These are phyloP conservation scores for Penicillium polonicum DNA, from an alignment of 2,329 filamentous ascomycete genomes.

Conservation along the genomic window DNA sequence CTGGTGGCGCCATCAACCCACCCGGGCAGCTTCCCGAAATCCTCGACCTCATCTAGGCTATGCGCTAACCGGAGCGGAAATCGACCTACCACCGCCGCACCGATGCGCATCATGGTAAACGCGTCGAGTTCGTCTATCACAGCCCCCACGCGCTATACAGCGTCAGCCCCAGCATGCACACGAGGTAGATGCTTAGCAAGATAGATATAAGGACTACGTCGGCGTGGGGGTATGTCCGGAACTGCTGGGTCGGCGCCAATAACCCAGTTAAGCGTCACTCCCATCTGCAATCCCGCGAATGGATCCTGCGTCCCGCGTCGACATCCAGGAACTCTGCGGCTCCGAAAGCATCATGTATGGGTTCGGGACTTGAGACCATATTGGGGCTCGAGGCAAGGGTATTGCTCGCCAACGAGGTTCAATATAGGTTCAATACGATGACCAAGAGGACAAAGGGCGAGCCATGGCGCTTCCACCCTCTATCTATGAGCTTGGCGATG, in stretches of 20 bases:
- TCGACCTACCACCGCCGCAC: neutral
- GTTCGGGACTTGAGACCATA: neutral
- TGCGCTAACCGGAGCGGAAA: neutral
- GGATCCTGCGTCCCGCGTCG: neutral
- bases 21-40: neutral
- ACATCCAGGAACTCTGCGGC: neutral
- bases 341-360: neutral
- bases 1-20: neutral
- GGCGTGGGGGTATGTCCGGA: neutral
- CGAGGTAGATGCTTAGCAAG: neutral
- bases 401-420: neutral
- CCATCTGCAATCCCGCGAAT: neutral
- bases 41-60: neutral
- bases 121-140: neutral
- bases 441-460: no score
- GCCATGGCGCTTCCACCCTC: no score
- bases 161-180: neutral
- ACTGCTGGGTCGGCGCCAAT: neutral
- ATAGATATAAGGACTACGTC: neutral
- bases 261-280: neutral
- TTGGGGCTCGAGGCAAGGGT: neutral
- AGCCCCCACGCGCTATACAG: neutral
- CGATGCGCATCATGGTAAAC: neutral
- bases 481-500: neutral
- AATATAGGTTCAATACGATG: neutral